Evolutionary conservation across 1,284 basidiomycete species (phyloP), one percentile per base, ranked within the genome.

Genomic region (Cryptococcus sp.): DNA sequence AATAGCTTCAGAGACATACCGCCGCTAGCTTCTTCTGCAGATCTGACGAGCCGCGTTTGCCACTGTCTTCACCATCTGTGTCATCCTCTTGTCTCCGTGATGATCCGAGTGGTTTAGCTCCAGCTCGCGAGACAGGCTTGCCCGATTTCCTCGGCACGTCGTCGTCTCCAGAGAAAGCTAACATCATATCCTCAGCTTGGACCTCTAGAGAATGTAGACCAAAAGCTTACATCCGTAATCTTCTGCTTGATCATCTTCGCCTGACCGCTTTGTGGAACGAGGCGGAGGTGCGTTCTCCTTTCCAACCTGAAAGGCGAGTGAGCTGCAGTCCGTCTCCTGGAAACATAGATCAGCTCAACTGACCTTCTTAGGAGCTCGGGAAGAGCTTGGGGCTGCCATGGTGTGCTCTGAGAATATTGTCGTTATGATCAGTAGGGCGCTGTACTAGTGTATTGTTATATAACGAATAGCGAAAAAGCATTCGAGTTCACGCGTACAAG

Each of bases 281-380:
- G 49, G 38, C 38, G 64, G 60, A 22, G 62, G 56, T 5, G 62
- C 66, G 53, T 66, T 68, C 61, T 68, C 66, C 51, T 68, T 68
- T 13, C 63, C 66, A 25, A 25, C 39, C 61, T 65, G 45, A 15
- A 19, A 29, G 23, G 26, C 16, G 7, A n/a, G 51, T 46, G 40
- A 41, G 13, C 49, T 8, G 20, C 41, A 15, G 41, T 8, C n/a
- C 41, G 8, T 22, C 6, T 8, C n/a, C 4, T 15, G 11, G n/a
- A 6, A 2, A 7, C 11, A 15, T 1, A 2, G 11, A 11, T 5
- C 41, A 22, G 41, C 22, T 19, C 41, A 44, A 17, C 19, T 23
- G 17, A 46, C 46, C 52, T 17, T 39, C 41, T 53, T 44, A 16
- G 15, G 23, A 34, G n/a, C 46, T 48, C 38, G 39, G 4, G 46